Percentiles rank a stretch among this genome's conserved stretches.
phyloP scores from a whole-genome alignment of 1,139 yeast species.

The Pichia sp. region DNA sequence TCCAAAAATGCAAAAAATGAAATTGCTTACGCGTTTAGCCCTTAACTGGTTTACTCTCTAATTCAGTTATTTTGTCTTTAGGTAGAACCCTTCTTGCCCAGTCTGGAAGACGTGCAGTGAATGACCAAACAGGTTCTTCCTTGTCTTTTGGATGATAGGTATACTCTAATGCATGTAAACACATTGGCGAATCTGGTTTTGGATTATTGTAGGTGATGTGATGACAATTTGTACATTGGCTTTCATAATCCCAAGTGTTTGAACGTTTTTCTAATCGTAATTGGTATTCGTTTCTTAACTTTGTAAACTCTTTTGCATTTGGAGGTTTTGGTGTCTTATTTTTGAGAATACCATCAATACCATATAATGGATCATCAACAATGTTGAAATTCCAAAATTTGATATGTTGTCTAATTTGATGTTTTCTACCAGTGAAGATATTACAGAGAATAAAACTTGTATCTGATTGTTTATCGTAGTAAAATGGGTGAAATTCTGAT shows the following conservation, averaged over 20 bases:
- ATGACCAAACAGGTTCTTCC: slow-evolving; percentile 7
- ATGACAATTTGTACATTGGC: slow-evolving; percentile 41
- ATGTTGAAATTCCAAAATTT: slow-evolving; percentile 60
- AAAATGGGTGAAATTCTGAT: slow-evolving; percentile 34
- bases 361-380: slow-evolving; percentile 59
- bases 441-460: slow-evolving; percentile 52
- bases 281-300: slow-evolving; percentile 4
- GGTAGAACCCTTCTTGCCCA: slow-evolving; percentile 29
- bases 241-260: slow-evolving; percentile 10
- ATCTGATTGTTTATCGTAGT: slow-evolving; percentile 30
- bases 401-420: slow-evolving; percentile 66
- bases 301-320: slow-evolving; percentile 15
- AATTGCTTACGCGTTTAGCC: neutral
- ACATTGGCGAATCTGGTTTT: slow-evolving; percentile 32
- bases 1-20: neutral
- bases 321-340: slow-evolving; percentile 10
- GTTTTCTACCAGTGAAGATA: slow-evolving; percentile 70
- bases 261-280: slow-evolving; percentile 4
- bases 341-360: slow-evolving; percentile 15
- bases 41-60: neutral
- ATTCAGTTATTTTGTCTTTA: neutral
- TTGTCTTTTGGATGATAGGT: slow-evolving; percentile 2
- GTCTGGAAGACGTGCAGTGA: slow-evolving; percentile 32
- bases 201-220: slow-evolving; percentile 36
- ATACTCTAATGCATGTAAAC: slow-evolving; percentile 50